Evolutionary conservation across 148 eudicot genomes (phyloP).

Genomic region (Pouteria glomerata): DNA sequence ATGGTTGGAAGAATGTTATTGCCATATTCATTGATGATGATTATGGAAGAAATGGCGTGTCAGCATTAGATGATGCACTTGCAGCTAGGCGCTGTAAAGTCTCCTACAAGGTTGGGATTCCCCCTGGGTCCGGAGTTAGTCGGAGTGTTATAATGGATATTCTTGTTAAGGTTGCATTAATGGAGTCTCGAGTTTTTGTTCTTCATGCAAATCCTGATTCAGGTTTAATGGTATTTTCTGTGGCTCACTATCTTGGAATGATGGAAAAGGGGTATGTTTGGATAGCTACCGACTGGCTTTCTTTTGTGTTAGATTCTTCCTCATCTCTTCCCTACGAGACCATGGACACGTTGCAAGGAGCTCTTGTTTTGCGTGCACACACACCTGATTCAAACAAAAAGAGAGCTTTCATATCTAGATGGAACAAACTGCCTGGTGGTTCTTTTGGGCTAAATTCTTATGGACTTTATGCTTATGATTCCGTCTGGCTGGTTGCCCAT

Average conservation of each 20-base stretch:
- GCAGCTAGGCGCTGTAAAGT: slow-evolving; percentile 62
- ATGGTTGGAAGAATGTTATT: slow-evolving; percentile 72
- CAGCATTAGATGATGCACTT: slow-evolving; percentile 76
- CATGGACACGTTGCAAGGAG: slow-evolving; percentile 69
- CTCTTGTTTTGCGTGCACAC: slow-evolving; percentile 67
- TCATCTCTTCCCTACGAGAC: slow-evolving; percentile 38
- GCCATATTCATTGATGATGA: slow-evolving; percentile 76
- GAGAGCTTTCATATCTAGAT: slow-evolving; percentile 43
- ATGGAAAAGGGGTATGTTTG: slow-evolving; percentile 8
- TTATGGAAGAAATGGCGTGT: slow-evolving; percentile 81
- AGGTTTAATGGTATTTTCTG: slow-evolving; percentile 29
- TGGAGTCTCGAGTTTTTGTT: slow-evolving; percentile 73
- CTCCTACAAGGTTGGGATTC: slow-evolving; percentile 66
- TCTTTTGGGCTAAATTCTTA: slow-evolving; percentile 64
- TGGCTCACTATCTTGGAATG: slow-evolving; percentile 43
- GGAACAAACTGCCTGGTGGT: slow-evolving; percentile 55
- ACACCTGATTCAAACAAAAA: slow-evolving; percentile 54
- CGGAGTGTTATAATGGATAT: slow-evolving; percentile 62
- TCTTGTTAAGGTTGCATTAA: slow-evolving; percentile 64
- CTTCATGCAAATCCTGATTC: slow-evolving; percentile 61
- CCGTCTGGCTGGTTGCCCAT: slow-evolving; percentile 80
- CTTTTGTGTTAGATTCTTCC: slow-evolving; percentile 19
- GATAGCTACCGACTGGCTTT: neutral
- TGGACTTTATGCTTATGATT: slow-evolving; percentile 90
- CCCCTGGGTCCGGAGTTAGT: slow-evolving; percentile 39